Evolutionary conservation across 345 rosid species (phyloP), one percentile per base, ranked within the genome.

Genomic region (Rhizophora apiculata): DNA sequence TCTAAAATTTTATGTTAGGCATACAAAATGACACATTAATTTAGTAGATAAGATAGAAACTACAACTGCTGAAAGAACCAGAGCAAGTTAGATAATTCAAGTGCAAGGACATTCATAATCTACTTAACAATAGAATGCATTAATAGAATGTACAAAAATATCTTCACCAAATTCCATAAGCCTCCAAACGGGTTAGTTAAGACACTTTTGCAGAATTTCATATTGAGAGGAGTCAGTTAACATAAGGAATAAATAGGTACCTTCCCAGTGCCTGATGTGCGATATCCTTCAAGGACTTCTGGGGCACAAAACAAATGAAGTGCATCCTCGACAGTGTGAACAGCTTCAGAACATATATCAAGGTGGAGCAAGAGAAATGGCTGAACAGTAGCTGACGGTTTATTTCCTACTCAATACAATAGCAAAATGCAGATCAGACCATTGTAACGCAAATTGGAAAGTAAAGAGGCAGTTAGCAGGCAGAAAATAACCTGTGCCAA

Each of bases 251-350:
- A 27, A 65, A 60, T 2, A 21, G 36, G 59, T 83, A 95, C 99
- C 96, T 89, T 95, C 74, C 96, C 97, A 74, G 87, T 79, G 27
- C 81, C 84, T 3, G 93, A 83, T 72, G 98, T 74, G 43, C 89
- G 87, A 68, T 92, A 95, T 24, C 91, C 99, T 80, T 95, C 98
- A 1, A 95, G 91, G 77, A 88, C 80, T 85, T 92, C 98, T 21
- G 87, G 83, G 46, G 87, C 84, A 65, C 92, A 86, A 72, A 84
- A 91, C 79, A 91, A 79, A 79, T 51, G 94, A 80, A 95, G 88
- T 3, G 97, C 99, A 77, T 90, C 86, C 85, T 90, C 94, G 58
- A 95, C 88, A 22, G 88, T 77, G 64, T 9, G 74, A 71, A 95
- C 90, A 60, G 84, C 86, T 53, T 95, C 97, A 19, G 88, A 85